These are phyloP conservation scores for Berberis thunbergii DNA, from an alignment of 164 flowering plant species.

Conservation along the genomic window DNA sequence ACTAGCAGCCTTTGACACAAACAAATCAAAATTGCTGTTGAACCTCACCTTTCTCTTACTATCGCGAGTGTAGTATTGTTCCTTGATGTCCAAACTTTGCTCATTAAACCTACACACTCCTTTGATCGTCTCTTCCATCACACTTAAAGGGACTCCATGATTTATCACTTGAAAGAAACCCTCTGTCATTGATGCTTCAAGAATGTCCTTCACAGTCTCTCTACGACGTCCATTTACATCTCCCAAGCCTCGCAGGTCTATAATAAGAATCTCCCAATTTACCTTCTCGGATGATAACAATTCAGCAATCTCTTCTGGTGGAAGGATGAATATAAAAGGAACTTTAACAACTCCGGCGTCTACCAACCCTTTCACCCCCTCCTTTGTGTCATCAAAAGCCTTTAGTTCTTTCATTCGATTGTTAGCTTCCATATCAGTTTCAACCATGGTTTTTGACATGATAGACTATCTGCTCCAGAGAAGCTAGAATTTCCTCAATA, in stretches of 20 bases:
- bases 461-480: too few relatives aligned
- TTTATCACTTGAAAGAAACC: slow-evolving; percentile 19
- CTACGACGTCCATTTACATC: background rate
- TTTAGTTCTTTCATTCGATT: too few relatives aligned
- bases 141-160: slow-evolving; percentile 12
- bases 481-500: too few relatives aligned
- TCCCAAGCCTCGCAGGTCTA: background rate
- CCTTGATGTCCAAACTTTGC: slow-evolving; percentile 10
- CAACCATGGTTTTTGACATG: too few relatives aligned
- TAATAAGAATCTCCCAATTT: background rate
- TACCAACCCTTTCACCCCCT: too few relatives aligned
- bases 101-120: slow-evolving; percentile 9
- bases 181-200: slow-evolving; percentile 13
- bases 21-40: slow-evolving; percentile 6
- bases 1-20: background rate
- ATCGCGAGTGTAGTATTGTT: slow-evolving; percentile 4
- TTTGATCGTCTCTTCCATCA: slow-evolving; percentile 12
- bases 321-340: too few relatives aligned
- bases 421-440: too few relatives aligned
- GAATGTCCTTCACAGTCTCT: slow-evolving; percentile 3
- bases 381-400: too few relatives aligned
- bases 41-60: background rate
- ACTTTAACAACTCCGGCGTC: too few relatives aligned
- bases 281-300: too few relatives aligned
- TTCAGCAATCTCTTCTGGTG: too few relatives aligned